A percentile compares a stretch with the other conserved stretches of the same genome.
phyloP scores from a whole-genome alignment of 2,329 filamentous ascomycete genomes.

The Microsporum canis region DNA sequence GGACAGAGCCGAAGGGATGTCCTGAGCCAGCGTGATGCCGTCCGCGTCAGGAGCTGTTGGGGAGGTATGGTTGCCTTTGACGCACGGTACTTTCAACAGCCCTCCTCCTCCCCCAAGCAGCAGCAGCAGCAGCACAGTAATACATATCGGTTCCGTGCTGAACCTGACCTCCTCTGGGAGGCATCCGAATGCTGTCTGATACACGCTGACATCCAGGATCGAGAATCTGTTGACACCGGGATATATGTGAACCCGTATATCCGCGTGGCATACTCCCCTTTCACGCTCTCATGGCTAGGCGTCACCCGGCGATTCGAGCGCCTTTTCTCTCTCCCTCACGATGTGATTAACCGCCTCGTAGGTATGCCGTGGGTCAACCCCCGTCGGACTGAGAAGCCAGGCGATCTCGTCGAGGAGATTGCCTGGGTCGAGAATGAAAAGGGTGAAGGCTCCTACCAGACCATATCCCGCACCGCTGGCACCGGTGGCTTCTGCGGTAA shows the following conservation, averaged over 20 bases:
- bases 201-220: slow-evolving; percentile 38
- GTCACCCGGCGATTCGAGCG: slow-evolving; percentile 54
- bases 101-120: neutral
- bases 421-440: slow-evolving; percentile 31
- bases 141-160: slow-evolving; percentile 47
- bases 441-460: slow-evolving; percentile 30
- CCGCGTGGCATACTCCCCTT: slow-evolving; percentile 54
- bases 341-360: slow-evolving; percentile 45
- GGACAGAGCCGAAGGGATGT: slow-evolving; percentile 52
- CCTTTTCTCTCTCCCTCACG: slow-evolving; percentile 50
- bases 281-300: slow-evolving; percentile 47
- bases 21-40: slow-evolving; percentile 45
- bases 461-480: slow-evolving; percentile 28
- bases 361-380: slow-evolving; percentile 50
- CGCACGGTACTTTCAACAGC: slow-evolving; percentile 34
- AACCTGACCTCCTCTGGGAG: slow-evolving; percentile 50
- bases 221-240: slow-evolving; percentile 38
- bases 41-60: slow-evolving; percentile 64
- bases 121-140: slow-evolving; percentile 20
- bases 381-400: slow-evolving; percentile 48
- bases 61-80: slow-evolving; percentile 56
- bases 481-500: slow-evolving; percentile 38
- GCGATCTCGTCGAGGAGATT: slow-evolving; percentile 35
- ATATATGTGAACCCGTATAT: slow-evolving; percentile 68
- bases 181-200: slow-evolving; percentile 54